Base-by-base conservation (phyloP, 179 eudicot species). In the Carnegiea gigantea region DNA sequence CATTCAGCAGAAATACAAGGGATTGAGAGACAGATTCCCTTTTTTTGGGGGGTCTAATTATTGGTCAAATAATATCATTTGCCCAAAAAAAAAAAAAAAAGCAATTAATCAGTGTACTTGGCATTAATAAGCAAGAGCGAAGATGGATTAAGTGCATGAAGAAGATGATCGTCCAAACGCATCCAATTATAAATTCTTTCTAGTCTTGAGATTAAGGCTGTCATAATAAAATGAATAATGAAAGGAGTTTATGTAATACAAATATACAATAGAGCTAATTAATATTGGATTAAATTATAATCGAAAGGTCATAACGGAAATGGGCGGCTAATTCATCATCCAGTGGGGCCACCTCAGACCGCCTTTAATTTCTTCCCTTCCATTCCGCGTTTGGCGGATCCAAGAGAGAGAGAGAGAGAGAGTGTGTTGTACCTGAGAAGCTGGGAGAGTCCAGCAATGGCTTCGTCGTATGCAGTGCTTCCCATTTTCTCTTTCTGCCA, bases 401-500 rank as follows among this genome's bases (percentile, higher is more conserved):
- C 6, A 23, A 7, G 17, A 75, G 6, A 24, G 40, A 23, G 21
- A 79, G 26, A 30, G 13, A 26, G 24, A 68, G 14, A 80, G 43
- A 77, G 13, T 18, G 24, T 36, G 21, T 51, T 46, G 60, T 68
- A 85, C 87, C 87, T 85, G 33, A 85, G 75, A 70, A 85, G 85
- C 83, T 79, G 79, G 81, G 76, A 79, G 10, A 85, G 79, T 9
- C 83, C 85, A 14, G 85, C 81, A n/a, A 85, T 82, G 83, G 87
- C 87, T 54, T 85, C 88, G 18, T 82, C 88, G 81, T 51, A 73
- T 1, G 83, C 86, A 21, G 57, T 82, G 70, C 24, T 49, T 77
- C 53, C 88, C 88, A 85, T 85, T 77, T 53, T 80, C 51, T 85
- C 85, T 77, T 79, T 77, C 83, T 85, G 38, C 83, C n/a, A 78